phyloP scores from a whole-genome alignment of 139 green algal genomes.

The Astrephomene gubernaculifera region DNA sequence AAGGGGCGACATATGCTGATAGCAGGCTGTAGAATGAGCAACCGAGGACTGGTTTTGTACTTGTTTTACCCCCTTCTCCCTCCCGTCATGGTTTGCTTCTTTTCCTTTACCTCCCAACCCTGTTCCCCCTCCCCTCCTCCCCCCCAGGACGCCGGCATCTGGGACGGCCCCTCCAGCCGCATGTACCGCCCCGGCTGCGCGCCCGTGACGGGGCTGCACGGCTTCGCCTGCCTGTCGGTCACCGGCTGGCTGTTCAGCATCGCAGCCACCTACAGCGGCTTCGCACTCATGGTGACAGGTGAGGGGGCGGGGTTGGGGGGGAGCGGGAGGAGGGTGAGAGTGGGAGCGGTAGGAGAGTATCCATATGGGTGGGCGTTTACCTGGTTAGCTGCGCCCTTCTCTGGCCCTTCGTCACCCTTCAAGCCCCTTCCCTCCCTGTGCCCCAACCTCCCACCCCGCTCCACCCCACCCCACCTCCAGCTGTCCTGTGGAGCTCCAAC shows the following conservation, averaged over 20 bases:
- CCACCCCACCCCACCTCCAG: conserved; percentile 6
- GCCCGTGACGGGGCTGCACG: conserved; percentile 46
- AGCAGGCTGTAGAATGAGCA: no score
- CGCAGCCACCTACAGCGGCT: conserved; percentile 72
- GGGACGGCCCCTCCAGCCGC: conserved; percentile 47
- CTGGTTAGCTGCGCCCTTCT: neutral
- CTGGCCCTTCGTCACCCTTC: neutral
- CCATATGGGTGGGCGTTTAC: neutral
- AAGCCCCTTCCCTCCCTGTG: neutral
- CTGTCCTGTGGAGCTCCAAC: conserved; percentile 34
- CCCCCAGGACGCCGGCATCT: conserved; percentile 55
- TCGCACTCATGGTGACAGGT: conserved; percentile 63
- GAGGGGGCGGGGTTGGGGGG: neutral
- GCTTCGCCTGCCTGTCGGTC: conserved; percentile 60
- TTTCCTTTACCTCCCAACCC: neutral
- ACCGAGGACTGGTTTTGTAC: no score
- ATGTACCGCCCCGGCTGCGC: conserved; percentile 71
- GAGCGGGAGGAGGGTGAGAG: neutral
- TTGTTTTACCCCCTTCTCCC: no score
- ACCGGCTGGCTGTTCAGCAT: conserved; percentile 71
- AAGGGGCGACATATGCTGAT: no score
- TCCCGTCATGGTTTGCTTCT: no score
- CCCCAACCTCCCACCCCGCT: neutral
- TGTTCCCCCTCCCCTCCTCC: neutral
- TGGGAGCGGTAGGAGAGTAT: no score